A percentile compares a stretch with the other conserved stretches of the same genome.
Conservation (phyloP, 306 rosid genomes). For the Malus sieversii region DNA sequence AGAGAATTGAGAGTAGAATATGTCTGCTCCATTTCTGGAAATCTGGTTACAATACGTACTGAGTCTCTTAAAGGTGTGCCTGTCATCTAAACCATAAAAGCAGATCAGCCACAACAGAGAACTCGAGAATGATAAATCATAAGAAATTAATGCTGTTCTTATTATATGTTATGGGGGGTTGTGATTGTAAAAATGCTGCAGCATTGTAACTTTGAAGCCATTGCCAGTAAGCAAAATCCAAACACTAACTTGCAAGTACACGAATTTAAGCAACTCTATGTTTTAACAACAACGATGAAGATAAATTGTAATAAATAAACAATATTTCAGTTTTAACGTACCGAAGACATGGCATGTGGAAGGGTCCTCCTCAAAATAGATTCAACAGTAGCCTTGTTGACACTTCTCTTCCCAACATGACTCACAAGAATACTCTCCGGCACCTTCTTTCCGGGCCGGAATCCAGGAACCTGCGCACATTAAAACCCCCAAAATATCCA, state of each 20-base stretch:
- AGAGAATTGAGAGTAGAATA: slow-evolving; percentile 61
- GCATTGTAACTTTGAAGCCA: background rate
- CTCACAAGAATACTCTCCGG: slow-evolving; percentile 65
- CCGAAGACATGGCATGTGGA: slow-evolving; percentile 76
- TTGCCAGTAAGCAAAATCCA: background rate
- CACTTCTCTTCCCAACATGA: slow-evolving; percentile 61
- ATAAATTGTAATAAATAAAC: background rate
- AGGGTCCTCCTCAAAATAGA: slow-evolving; percentile 83
- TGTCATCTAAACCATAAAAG: slow-evolving; percentile 43
- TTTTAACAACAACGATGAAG: background rate
- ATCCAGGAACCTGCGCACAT: slow-evolving; percentile 69
- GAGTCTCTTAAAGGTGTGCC: slow-evolving; percentile 84
- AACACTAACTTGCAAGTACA: background rate
- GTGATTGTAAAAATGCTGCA: background rate
- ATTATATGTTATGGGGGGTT: background rate
- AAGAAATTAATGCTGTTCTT: background rate
- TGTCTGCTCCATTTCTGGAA: slow-evolving; percentile 74
- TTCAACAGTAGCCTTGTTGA: slow-evolving; percentile 71
- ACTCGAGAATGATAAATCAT: background rate
- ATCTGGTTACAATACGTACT: slow-evolving; percentile 54
- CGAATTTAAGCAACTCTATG: background rate
- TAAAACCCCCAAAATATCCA: background rate
- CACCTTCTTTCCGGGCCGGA: slow-evolving; percentile 68
- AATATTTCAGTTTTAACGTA: slow-evolving; percentile 22
- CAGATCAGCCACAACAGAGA: background rate